These are phyloP conservation scores for Panaeolus cyanescens DNA, from an alignment of 768 basidiomycete species.

Conservation along the genomic window DNA sequence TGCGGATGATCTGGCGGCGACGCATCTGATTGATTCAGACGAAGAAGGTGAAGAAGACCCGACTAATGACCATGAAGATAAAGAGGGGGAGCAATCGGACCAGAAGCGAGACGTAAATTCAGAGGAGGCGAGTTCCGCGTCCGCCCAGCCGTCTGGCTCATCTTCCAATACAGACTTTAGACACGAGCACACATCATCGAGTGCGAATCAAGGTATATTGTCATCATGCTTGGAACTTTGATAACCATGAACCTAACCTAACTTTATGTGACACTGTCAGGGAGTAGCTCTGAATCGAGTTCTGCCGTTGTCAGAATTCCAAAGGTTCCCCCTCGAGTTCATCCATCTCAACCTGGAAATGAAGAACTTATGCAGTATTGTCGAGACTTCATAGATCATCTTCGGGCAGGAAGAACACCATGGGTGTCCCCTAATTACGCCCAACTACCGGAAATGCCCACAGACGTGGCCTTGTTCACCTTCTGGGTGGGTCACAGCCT, in stretches of 20 bases:
- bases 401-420: slow-evolving; percentile 72
- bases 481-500: slow-evolving; percentile 93
- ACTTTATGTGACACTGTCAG: too few species aligned
- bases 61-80: neutral
- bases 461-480: slow-evolving; percentile 69
- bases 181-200: neutral
- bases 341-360: slow-evolving; percentile 37
- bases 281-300: neutral
- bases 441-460: slow-evolving; percentile 52
- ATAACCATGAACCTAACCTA: too few species aligned
- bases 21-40: slow-evolving; percentile 12
- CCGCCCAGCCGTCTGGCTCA: neutral
- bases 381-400: slow-evolving; percentile 42
- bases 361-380: slow-evolving; percentile 53
- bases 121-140: slow-evolving; percentile 1
- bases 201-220: neutral
- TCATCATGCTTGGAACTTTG: too few species aligned
- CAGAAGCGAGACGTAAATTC: neutral
- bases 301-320: neutral
- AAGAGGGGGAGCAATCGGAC: neutral
- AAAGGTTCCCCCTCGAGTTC: slow-evolving; percentile 2
- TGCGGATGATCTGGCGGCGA: slow-evolving; percentile 37
- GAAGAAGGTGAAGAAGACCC: neutral
- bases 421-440: slow-evolving; percentile 90
- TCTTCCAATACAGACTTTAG: neutral